Evolutionary conservation across 306 rosid species (phyloP), one percentile per base, ranked within the genome.

Genomic region (Trifolium dubium): DNA sequence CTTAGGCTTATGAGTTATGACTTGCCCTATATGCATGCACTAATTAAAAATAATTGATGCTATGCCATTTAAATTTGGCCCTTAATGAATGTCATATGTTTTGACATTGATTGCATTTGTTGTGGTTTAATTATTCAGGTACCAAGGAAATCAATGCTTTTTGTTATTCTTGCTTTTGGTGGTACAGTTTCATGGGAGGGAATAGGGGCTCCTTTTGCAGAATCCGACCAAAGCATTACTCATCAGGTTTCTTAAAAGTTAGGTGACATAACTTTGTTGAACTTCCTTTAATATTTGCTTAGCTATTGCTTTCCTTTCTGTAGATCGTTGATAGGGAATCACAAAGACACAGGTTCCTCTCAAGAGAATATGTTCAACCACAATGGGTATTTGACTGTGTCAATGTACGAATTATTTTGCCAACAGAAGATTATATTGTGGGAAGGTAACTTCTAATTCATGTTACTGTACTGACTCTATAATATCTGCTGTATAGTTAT

Each of bases 161-260:
- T 92, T 64, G 81, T 92, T 61, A 87, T 94, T 87, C 93, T 95
- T 81, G 91, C 97, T 58, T 94, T 94, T 86, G 99, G 96, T 17
- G 99, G 99, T 51, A 69, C 55, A 51, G 95, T 94, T 75, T 94
- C 97, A 43, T 92, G 99, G 99, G 95, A 92, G 69, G 96, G 99
- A 47, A 86, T 87, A 43, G 96, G 88, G 5, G 93, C 92, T 62
- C 99, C 99, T 54, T 94, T 85, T 73, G 79, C 77, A 44, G 96
- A 90, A 79, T 77, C 82, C 4, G 97, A 94, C 18, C 83, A 85
- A 47, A 81, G 83, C 84, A 88, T 92, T 76, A 87, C 95, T 44
- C 89, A 94, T 81, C 96, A 94, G 96, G 99, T 87, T 77, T 75
- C 74, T 51, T 69, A 30, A 51, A 18, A n/a, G n/a, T n/a, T 37